These are phyloP conservation scores for Mariannaea elegans DNA, from an alignment of 2,329 filamentous ascomycete genomes.

Conservation along the genomic window DNA sequence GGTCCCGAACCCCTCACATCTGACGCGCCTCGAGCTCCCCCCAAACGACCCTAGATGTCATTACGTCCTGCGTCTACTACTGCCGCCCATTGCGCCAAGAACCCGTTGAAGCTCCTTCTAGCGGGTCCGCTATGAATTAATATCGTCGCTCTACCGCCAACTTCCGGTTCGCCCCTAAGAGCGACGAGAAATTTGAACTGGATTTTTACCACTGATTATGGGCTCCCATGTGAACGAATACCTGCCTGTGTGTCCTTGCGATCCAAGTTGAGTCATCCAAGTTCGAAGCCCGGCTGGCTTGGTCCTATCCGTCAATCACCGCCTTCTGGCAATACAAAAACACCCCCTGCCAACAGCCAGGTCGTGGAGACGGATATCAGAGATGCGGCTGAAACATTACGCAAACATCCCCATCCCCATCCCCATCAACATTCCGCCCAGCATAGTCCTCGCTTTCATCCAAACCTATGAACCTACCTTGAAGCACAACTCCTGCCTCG, in stretches of 20 bases:
- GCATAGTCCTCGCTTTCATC: slow-evolving; percentile 47
- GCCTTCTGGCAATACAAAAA: too few relatives aligned
- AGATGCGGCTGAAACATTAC: slow-evolving; percentile 4
- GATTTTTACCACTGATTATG: not conserved
- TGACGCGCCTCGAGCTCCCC: too few relatives aligned
- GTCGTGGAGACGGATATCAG: not conserved
- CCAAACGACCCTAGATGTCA: not conserved
- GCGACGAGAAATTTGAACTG: too few relatives aligned
- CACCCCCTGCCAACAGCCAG: not conserved
- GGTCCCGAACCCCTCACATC: too few relatives aligned
- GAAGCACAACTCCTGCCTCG: slow-evolving; percentile 48
- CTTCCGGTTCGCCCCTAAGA: not conserved
- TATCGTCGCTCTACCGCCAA: not conserved
- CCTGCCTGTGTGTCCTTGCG: not conserved
- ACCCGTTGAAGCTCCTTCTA: not conserved
- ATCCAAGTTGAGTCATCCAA: not conserved
- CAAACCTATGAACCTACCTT: slow-evolving; percentile 51
- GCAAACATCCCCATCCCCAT: slow-evolving; percentile 47
- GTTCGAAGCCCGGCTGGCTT: too few relatives aligned
- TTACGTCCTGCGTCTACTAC: not conserved
- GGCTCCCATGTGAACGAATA: not conserved
- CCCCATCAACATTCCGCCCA: slow-evolving; percentile 46
- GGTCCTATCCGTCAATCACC: too few relatives aligned
- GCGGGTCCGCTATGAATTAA: not conserved
- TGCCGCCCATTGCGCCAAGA: not conserved